These are phyloP conservation scores for Cicer yamashitae DNA, from an alignment of 306 rosid species.

Conservation along the genomic window DNA sequence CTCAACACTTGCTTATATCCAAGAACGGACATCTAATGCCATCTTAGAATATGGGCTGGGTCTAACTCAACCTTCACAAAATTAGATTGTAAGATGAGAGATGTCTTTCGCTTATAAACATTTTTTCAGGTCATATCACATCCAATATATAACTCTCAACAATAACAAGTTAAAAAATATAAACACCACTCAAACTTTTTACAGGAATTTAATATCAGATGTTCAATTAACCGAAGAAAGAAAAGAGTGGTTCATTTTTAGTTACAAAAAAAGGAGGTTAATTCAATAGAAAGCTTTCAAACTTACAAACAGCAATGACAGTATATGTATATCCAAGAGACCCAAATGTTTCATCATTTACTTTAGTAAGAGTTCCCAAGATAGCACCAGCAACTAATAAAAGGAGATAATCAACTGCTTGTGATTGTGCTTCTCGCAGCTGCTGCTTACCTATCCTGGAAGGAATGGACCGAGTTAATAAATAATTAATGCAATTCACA, in stretches of 20 bases:
- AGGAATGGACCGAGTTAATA: slow-evolving; percentile 36
- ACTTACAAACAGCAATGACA: slow-evolving; percentile 87
- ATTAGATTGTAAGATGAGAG: background rate
- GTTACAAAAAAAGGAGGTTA: slow-evolving; percentile 17
- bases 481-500: slow-evolving; percentile 21
- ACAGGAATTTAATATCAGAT: slow-evolving; percentile 19
- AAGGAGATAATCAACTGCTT: slow-evolving; percentile 71
- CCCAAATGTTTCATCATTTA: slow-evolving; percentile 74
- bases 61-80: background rate
- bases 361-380: slow-evolving; percentile 76
- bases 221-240: slow-evolving; percentile 23
- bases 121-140: background rate
- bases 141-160: background rate
- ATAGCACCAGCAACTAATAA: slow-evolving; percentile 83
- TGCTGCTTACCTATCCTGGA: slow-evolving; percentile 79
- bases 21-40: background rate
- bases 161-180: background rate
- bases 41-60: background rate
- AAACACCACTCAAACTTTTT: background rate
- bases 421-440: slow-evolving; percentile 69
- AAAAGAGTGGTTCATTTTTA: slow-evolving; percentile 19
- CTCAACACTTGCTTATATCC: background rate
- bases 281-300: slow-evolving; percentile 23
- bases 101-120: background rate
- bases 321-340: slow-evolving; percentile 72